Evolutionary conservation across 805 yeast species (phyloP).

Genomic region (Wickerhamomyces ciferrii): DNA sequence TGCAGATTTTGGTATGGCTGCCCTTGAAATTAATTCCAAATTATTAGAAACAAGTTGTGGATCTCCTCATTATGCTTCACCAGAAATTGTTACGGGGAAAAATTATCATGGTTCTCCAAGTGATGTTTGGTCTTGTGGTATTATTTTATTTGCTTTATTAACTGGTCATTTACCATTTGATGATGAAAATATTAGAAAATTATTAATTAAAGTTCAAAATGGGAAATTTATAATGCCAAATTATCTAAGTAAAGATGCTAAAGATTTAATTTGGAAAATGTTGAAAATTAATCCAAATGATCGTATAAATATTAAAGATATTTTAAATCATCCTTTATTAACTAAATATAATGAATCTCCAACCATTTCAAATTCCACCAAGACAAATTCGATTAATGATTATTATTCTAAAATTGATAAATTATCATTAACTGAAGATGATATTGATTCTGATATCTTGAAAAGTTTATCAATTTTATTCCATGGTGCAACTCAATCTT

Average conservation of each 20-base stretch:
- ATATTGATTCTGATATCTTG: constrained; percentile 66
- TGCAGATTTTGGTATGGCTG: constrained; percentile 99
- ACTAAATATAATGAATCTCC: constrained; percentile 60
- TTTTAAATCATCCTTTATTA: constrained; percentile 76
- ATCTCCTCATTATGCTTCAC: constrained; percentile 97
- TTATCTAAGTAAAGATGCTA: constrained; percentile 76
- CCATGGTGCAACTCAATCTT: constrained; percentile 64
- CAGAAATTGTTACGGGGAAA: constrained; percentile 94
- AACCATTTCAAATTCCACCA: constrained; percentile 22
- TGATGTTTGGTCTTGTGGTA: constrained; percentile 98
- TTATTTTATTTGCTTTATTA: constrained; percentile 84
- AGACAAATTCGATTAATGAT: constrained; percentile 23
- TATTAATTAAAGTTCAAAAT: constrained; percentile 84
- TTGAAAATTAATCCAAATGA: constrained; percentile 74
- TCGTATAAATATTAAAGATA: constrained; percentile 74
- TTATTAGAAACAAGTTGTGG: constrained; percentile 94
- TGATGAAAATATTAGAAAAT: constrained; percentile 87
- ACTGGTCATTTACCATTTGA: constrained; percentile 97
- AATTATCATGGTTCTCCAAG: constrained; percentile 96
- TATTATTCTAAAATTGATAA: constrained; percentile 34
- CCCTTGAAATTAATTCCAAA: constrained; percentile 77
- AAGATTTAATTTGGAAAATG: constrained; percentile 78
- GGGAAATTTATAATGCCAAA: constrained; percentile 84
- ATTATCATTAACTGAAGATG: constrained; percentile 29
- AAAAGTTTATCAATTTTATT: constrained; percentile 74